A percentile compares a stretch with the other conserved stretches of the same genome.
Conservation (phyloP, 1,284 basidiomycete species). For the Calocybe gambosa region DNA sequence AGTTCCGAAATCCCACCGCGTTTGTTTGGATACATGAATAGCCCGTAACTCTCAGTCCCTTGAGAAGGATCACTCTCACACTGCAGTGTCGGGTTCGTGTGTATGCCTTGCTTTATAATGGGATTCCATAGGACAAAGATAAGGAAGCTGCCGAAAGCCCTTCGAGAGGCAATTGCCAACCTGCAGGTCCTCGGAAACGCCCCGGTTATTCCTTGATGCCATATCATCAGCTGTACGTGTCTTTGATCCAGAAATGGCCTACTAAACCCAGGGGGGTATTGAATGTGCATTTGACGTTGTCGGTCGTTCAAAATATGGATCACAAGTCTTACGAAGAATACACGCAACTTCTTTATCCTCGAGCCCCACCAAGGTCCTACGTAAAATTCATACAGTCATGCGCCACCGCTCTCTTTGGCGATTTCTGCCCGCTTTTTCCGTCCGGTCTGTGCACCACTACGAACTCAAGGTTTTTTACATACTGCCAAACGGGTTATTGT, state of each 20-base stretch:
- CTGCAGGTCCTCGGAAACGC: neutral
- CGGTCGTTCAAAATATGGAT: neutral
- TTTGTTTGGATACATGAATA: neutral
- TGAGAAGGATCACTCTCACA: neutral
- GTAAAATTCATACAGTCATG: neutral
- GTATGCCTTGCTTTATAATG: neutral
- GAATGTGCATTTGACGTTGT: neutral
- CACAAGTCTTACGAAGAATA: neutral
- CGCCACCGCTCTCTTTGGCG: neutral
- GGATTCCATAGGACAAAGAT: neutral
- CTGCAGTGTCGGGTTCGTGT: neutral
- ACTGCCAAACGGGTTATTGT: no score
- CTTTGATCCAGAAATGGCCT: neutral
- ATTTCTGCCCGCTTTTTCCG: neutral
- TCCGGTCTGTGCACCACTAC: no score
- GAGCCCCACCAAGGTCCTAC: neutral
- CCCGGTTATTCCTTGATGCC: neutral
- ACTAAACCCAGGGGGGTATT: neutral
- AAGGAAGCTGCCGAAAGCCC: neutral
- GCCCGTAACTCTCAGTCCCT: neutral
- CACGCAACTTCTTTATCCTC: neutral
- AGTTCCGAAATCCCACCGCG: neutral
- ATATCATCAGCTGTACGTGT: neutral
- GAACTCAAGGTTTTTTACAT: no score
- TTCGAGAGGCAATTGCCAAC: neutral